These are phyloP conservation scores for Neurospora hispaniola DNA, from an alignment of 495 filamentous ascomycete species.

Conservation along the genomic window DNA sequence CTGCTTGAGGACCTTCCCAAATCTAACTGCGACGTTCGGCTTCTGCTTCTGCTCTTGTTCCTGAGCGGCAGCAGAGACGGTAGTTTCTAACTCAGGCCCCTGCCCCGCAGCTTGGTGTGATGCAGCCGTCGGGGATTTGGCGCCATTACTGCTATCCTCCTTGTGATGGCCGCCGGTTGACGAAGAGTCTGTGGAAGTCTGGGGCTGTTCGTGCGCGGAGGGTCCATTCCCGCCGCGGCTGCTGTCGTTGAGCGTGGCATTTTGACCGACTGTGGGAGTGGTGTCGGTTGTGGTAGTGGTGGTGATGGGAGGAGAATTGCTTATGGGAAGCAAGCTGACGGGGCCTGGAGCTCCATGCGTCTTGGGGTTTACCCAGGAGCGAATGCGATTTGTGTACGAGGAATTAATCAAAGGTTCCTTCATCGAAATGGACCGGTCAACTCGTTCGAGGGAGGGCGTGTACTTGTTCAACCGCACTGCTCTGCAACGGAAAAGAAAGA, in stretches of 20 bases:
- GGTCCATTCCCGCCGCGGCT: slow-evolving; percentile 3
- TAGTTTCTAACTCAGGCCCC: slow-evolving; percentile 41
- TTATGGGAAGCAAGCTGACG: slow-evolving; percentile 26
- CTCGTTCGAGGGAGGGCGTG: not conserved
- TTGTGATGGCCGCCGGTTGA: not conserved
- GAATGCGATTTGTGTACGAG: slow-evolving; percentile 45
- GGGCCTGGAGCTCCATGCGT: slow-evolving; percentile 42
- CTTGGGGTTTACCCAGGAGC: slow-evolving; percentile 43
- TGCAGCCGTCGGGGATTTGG: slow-evolving; percentile 30
- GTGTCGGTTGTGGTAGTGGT: not conserved
- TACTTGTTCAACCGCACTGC: not conserved
- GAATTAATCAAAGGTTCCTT: slow-evolving; percentile 49
- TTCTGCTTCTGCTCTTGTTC: slow-evolving; percentile 22
- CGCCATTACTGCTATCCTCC: slow-evolving; percentile 15
- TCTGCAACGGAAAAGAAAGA: not conserved
- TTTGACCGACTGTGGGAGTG: slow-evolving; percentile 9
- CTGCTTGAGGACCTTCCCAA: slow-evolving; percentile 39
- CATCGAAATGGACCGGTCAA: slow-evolving; percentile 39
- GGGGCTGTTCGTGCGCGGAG: not conserved
- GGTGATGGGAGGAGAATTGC: slow-evolving; percentile 14
- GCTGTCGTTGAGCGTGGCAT: slow-evolving; percentile 14
- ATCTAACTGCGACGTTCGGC: slow-evolving; percentile 35
- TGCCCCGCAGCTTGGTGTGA: slow-evolving; percentile 44
- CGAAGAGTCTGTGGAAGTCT: not conserved
- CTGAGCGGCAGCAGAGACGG: slow-evolving; percentile 3